Evolutionary conservation across 2,329 filamentous ascomycete species (phyloP).

Genomic region (Teratosphaeria zuluensis): DNA sequence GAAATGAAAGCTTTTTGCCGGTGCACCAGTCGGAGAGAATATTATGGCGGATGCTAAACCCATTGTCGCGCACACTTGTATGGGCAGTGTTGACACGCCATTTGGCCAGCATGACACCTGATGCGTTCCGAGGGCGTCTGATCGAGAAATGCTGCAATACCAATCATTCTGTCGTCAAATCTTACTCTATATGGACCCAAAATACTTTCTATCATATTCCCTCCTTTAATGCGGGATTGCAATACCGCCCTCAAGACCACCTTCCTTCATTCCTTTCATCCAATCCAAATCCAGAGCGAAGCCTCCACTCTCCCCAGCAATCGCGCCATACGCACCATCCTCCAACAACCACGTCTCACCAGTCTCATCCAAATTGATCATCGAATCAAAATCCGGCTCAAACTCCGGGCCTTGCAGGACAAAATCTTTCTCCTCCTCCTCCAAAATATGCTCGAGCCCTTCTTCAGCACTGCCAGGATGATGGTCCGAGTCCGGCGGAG

Average conservation of each 20-base stretch:
- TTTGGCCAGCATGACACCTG: too few relatives aligned
- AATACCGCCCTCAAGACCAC: background rate
- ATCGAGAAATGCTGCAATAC: too few relatives aligned
- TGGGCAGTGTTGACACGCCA: too few relatives aligned
- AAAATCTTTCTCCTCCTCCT: background rate
- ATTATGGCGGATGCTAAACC: too few relatives aligned
- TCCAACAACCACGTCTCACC: constrained; percentile 25
- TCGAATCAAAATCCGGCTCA: constrained; percentile 28
- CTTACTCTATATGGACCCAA: too few relatives aligned
- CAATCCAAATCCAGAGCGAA: constrained; percentile 28
- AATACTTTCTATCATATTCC: too few relatives aligned
- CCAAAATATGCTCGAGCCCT: background rate
- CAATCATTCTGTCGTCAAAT: too few relatives aligned
- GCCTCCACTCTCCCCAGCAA: constrained; percentile 23
- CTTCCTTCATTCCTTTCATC: constrained; percentile 25
- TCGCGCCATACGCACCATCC: constrained; percentile 24
- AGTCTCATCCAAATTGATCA: constrained; percentile 28
- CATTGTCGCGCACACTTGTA: too few relatives aligned
- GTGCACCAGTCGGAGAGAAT: too few relatives aligned
- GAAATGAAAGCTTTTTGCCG: background rate
- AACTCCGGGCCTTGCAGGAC: constrained; percentile 9
- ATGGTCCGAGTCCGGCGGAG: constrained; percentile 34
- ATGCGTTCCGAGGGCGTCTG: too few relatives aligned
- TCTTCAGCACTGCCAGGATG: constrained; percentile 4
- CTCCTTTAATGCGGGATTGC: background rate